Evolutionary conservation across 495 filamentous ascomycete genomes (phyloP).

Genomic region (Pseudoneurospora amorphoporcata): DNA sequence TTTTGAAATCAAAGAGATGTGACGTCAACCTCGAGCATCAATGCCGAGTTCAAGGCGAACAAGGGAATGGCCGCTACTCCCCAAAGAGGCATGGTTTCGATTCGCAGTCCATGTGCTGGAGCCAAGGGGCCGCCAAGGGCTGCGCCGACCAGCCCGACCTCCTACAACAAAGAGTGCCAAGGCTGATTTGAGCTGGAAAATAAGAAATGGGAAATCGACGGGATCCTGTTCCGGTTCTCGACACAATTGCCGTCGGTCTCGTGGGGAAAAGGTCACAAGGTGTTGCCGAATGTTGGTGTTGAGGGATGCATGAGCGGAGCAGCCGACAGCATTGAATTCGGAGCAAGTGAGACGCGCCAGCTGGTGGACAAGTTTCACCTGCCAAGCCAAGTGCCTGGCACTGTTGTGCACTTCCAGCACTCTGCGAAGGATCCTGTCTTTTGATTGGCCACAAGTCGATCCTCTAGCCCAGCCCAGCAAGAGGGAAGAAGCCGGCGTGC

Average conservation of each 20-base stretch:
- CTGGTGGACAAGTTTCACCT: background rate
- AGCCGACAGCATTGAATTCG: background rate
- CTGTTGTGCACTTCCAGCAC: background rate
- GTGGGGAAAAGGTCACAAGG: background rate
- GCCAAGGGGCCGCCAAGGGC: background rate
- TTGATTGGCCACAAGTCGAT: background rate
- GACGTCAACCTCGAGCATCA: background rate
- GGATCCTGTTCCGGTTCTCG: background rate
- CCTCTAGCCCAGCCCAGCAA: background rate
- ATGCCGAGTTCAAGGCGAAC: background rate
- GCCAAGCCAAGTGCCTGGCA: background rate
- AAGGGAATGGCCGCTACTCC: background rate
- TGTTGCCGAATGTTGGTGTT: background rate
- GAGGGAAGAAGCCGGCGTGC: background rate
- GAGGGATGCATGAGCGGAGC: background rate
- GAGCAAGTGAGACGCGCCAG: background rate
- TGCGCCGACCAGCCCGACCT: background rate
- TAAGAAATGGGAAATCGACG: background rate
- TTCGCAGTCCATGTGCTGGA: background rate
- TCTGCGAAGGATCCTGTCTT: background rate
- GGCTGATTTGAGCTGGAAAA: background rate
- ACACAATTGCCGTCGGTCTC: background rate
- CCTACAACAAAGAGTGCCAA: background rate
- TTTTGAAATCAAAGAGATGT: background rate
- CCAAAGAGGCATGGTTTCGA: background rate